phyloP scores from a whole-genome alignment of 2,329 filamentous ascomycete species.

The Aureobasidium lini region DNA sequence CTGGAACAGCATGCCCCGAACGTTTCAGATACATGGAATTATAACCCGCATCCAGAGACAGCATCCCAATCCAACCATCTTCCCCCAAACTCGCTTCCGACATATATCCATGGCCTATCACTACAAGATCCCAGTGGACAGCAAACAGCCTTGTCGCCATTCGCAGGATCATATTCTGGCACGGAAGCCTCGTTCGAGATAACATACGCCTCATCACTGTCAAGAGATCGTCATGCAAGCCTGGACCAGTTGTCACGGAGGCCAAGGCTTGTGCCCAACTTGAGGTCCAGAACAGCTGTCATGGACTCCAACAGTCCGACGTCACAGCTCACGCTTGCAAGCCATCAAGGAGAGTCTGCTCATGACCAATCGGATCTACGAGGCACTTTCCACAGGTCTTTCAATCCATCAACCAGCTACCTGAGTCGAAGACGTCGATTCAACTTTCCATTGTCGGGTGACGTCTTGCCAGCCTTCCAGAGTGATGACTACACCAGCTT shows the following conservation, averaged over 20 bases:
- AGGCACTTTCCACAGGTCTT: neutral
- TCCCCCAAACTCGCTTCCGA: neutral
- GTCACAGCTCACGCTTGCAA: neutral
- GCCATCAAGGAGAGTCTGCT: neutral
- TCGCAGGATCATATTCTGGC: conserved; percentile 4
- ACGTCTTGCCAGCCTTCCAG: neutral
- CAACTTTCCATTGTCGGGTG: conserved; percentile 8
- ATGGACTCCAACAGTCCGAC: neutral
- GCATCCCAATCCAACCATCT: neutral
- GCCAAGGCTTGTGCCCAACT: neutral
- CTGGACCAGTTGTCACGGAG: neutral
- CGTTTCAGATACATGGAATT: neutral
- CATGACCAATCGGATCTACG: neutral
- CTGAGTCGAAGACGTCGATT: conserved; percentile 4
- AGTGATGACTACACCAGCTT: conserved; percentile 5
- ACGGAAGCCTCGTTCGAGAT: neutral
- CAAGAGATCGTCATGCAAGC: conserved; percentile 1
- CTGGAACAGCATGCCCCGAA: neutral
- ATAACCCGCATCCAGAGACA: neutral
- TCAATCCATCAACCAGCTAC: neutral
- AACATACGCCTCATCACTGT: neutral
- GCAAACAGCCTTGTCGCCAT: neutral
- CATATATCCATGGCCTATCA: neutral
- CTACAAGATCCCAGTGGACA: neutral
- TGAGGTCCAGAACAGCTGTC: neutral